Base-by-base conservation (phyloP, 148 eudicot genomes). In the Arbutus unedo region DNA sequence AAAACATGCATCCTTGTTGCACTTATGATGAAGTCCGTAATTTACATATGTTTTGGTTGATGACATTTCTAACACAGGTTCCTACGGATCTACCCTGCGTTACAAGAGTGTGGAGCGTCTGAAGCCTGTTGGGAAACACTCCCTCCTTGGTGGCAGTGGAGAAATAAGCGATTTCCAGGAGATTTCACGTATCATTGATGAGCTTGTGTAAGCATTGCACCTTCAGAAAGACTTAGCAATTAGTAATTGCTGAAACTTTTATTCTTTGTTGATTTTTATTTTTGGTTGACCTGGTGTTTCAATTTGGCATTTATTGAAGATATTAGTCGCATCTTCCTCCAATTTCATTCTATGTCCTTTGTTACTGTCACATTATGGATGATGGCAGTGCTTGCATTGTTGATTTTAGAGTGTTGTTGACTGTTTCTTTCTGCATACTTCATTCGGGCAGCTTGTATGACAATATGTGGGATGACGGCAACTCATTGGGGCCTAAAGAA, bases 391-490 rank as follows among this genome's bases (percentile, higher is more conserved):
- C 16, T 77, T 59, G 9, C 8, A 66, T 3, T 71, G 77, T 38
- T 81, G 66, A 8, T 54, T 71, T 9, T 54, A 19, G 15, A 14
- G 55, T 72, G 41, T 43, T 62, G 80, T 15, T 50, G 68, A 31
- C 45, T 3, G 5, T 76, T 76, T 82, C 51, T 59, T 81, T 49
- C 45, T 64, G 55, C 62, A 56, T 80, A 51, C n/a, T 68, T 15
- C 16, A 21, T 80, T 10, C 76, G 82, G 86, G 81, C 90, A 96
- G 98, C 88, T 90, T 94, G 76, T 73, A 89, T 74, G 98, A 96
- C 88, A 92, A 94, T 86, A 96, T 93, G 99, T 96, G 99, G 99
- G 99, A 96, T 92, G 99, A 96, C 79, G 98, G 95, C 25, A 96
- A 96, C 85, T 91, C 98, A 53, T 67, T 96, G 82, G 99, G 99